Evolutionary conservation across 768 basidiomycete genomes (phyloP).

Genomic region (Xerocomellus dryophilus): DNA sequence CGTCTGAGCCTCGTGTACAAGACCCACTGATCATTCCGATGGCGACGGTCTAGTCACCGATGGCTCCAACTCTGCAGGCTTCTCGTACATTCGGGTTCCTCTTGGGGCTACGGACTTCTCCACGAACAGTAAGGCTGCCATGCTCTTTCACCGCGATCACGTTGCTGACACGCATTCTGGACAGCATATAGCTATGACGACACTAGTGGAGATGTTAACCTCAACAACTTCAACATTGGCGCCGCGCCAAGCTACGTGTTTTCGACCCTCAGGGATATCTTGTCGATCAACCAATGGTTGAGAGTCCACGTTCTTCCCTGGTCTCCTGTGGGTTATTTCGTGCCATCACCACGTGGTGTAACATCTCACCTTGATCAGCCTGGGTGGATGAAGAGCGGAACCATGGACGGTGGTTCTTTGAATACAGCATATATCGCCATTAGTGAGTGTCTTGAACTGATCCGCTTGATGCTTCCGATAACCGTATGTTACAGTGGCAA

Average conservation of each 20-base stretch:
- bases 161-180: slow-evolving; percentile 1
- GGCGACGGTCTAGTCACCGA: slow-evolving; percentile 43
- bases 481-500: slow-evolving; percentile 49
- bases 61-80: slow-evolving; percentile 58
- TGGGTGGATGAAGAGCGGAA: slow-evolving; percentile 73
- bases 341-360: too few species aligned
- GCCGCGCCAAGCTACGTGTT: slow-evolving; percentile 61
- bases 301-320: slow-evolving; percentile 65
- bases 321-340: slow-evolving; percentile 57
- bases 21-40: not conserved
- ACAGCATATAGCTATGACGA: slow-evolving; percentile 67
- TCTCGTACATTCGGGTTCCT: slow-evolving; percentile 67
- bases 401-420: slow-evolving; percentile 67
- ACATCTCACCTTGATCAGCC: slow-evolving; percentile 42
- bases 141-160: not conserved
- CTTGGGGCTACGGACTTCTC: slow-evolving; percentile 78
- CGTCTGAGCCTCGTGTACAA: not conserved
- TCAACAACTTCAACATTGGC: slow-evolving; percentile 55
- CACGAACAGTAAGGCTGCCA: slow-evolving; percentile 39
- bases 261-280: slow-evolving; percentile 61
- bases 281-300: slow-evolving; percentile 49
- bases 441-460: slow-evolving; percentile 39
- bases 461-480: not conserved
- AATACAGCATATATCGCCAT: slow-evolving; percentile 43
- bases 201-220: slow-evolving; percentile 55